phyloP scores from a whole-genome alignment of 192 early-diverging fungal species.

The Obelidium mucronatum region DNA sequence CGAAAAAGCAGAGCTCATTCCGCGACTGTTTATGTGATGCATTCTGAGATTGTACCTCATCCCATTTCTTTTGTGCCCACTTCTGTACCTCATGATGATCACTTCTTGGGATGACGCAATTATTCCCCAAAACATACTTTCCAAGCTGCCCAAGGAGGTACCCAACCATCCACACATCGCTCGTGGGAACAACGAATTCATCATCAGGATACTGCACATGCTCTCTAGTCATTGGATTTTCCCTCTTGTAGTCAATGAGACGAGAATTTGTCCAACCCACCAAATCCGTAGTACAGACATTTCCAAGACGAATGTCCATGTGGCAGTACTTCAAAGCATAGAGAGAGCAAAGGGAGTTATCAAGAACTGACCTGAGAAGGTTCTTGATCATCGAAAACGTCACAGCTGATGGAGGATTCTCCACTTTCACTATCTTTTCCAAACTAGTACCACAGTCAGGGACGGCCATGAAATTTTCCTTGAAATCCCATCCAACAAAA shows the following conservation, averaged over 20 bases:
- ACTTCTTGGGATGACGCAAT: no score
- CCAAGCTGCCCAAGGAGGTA: not conserved
- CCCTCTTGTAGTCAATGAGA: not conserved
- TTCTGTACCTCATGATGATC: no score
- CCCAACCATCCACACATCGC: not conserved
- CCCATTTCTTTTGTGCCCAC: no score
- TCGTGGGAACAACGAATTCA: not conserved
- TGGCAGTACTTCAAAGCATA: not conserved
- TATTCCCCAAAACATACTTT: no score
- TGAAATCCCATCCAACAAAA: not conserved
- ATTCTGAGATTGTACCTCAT: no score
- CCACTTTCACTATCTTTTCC: not conserved
- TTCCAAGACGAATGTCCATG: not conserved
- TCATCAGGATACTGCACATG: not conserved
- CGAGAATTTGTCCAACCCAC: not conserved
- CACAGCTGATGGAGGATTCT: not conserved
- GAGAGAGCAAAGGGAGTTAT: not conserved
- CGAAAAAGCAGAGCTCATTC: no score
- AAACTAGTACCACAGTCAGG: not conserved
- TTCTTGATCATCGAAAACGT: not conserved
- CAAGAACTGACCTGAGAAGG: not conserved
- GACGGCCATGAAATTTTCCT: not conserved
- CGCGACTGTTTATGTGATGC: no score
- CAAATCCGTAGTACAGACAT: not conserved
- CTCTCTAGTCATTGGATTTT: not conserved